Evolutionary conservation across 2,329 filamentous ascomycete genomes (phyloP).

Genomic region (Fusarium albosuccineum): DNA sequence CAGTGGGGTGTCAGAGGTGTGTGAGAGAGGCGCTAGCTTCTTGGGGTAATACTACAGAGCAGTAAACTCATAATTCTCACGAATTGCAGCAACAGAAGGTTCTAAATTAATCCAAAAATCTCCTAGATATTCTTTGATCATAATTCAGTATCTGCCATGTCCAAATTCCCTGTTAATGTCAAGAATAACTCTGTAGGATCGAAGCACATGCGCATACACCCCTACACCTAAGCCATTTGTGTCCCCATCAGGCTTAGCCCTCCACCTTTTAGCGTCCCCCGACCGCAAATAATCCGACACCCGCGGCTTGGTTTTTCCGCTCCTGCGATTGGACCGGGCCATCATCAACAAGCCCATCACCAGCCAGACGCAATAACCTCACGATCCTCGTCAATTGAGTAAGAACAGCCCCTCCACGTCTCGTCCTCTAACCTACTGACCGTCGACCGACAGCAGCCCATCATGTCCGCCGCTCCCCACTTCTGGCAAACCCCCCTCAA

Average conservation of each 20-base stretch:
- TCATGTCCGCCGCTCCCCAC: constrained; percentile 74
- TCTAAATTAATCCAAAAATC: background rate
- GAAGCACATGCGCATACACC: background rate
- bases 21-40: constrained; percentile 25
- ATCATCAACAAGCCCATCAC: constrained; percentile 34
- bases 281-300: constrained; percentile 42
- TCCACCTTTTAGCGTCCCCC: background rate
- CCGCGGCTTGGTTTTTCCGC: constrained; percentile 50
- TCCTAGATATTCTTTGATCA: too few species aligned
- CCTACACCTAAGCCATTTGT: background rate
- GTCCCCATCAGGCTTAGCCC: constrained; percentile 25
- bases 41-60: background rate
- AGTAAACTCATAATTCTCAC: background rate
- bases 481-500: constrained; percentile 89
- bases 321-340: constrained; percentile 43
- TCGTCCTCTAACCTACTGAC: background rate
- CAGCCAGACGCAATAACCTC: constrained; percentile 39
- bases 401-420: constrained; percentile 10
- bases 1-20: constrained; percentile 25
- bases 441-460: constrained; percentile 36
- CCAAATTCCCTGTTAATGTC: background rate
- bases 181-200: background rate
- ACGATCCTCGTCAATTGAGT: constrained; percentile 54
- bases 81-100: background rate
- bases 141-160: background rate